A percentile compares a stretch with the other conserved stretches of the same genome.
phyloP scores from a whole-genome alignment of 2,329 filamentous ascomycete genomes.

The Phaeophleospora eucalypticola region DNA sequence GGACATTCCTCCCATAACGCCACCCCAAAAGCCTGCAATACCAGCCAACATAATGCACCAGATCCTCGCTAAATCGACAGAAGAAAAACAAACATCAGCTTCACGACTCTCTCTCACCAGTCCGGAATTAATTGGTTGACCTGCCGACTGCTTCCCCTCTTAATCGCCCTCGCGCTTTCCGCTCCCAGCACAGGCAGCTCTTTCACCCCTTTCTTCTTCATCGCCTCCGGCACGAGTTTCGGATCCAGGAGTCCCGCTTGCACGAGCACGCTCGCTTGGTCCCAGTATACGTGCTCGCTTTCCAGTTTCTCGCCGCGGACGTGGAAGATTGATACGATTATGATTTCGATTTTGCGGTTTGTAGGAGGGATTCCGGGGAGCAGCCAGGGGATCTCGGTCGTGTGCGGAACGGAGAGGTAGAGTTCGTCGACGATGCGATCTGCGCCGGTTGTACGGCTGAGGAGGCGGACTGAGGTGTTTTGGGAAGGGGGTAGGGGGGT shows the following conservation, averaged over 20 bases:
- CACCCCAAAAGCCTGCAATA: not conserved
- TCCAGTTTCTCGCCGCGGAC: conserved; percentile 52
- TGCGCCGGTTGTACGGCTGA: conserved; percentile 55
- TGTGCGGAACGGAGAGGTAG: conserved; percentile 55
- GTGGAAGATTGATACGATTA: conserved; percentile 54
- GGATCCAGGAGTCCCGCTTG: conserved; percentile 56
- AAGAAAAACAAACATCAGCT: not conserved
- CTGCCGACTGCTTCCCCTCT: conserved; percentile 40
- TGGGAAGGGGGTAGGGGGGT: conserved; percentile 48
- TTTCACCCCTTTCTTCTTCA: conserved; percentile 44
- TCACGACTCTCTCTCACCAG: conserved; percentile 37
- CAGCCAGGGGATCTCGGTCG: conserved; percentile 55
- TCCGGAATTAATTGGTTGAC: conserved; percentile 47
- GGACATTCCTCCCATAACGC: not conserved
- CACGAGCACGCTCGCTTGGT: conserved; percentile 58
- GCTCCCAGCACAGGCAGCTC: conserved; percentile 45
- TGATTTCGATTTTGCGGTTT: conserved; percentile 51
- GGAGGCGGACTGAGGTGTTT: conserved; percentile 44
- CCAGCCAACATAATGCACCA: not conserved
- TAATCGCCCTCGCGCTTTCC: conserved; percentile 46
- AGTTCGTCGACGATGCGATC: conserved; percentile 61
- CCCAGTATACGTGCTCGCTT: conserved; percentile 59
- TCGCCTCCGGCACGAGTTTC: conserved; percentile 48
- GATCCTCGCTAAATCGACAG: not conserved
- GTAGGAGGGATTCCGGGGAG: conserved; percentile 56